These are phyloP conservation scores for Acrocalymma vagum DNA, from an alignment of 2,329 filamentous ascomycete genomes.

Conservation along the genomic window DNA sequence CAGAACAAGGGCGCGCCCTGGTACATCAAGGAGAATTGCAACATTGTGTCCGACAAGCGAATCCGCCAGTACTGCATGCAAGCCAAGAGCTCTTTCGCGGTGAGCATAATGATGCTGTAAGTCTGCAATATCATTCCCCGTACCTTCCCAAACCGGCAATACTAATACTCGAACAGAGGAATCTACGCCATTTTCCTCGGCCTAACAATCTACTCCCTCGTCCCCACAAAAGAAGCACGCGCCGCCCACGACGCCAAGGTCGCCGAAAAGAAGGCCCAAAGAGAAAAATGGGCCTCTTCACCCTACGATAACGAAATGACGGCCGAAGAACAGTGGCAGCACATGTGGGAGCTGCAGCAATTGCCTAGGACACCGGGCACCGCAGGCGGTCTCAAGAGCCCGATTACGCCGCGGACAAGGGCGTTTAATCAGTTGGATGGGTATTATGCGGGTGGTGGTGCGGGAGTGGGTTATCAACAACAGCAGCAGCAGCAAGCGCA, in stretches of 20 bases:
- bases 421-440: constrained; percentile 41
- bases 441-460: constrained; percentile 7
- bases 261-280: constrained; percentile 45
- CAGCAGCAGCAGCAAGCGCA: neutral
- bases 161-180: constrained; percentile 51
- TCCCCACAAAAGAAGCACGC: constrained; percentile 50
- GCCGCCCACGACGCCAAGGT: constrained; percentile 29
- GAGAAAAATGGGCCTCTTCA: constrained; percentile 41
- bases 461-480: neutral
- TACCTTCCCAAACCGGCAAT: neutral
- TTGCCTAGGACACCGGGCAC: constrained; percentile 45
- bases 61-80: constrained; percentile 68
- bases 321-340: constrained; percentile 50
- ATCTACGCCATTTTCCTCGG: constrained; percentile 68
- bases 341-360: constrained; percentile 52
- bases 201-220: constrained; percentile 65
- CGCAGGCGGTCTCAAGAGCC: constrained; percentile 34
- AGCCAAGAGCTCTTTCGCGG: constrained; percentile 73
- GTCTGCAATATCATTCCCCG: constrained; percentile 38
- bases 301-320: constrained; percentile 42
- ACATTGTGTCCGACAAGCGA: constrained; percentile 64
- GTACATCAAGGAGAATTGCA: constrained; percentile 78
- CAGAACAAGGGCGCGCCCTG: constrained; percentile 71
- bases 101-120: constrained; percentile 74
- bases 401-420: constrained; percentile 44